A percentile compares a stretch with the other conserved stretches of the same genome.
phyloP scores from a whole-genome alignment of 768 basidiomycete genomes.

The Tubosaeta sp. region DNA sequence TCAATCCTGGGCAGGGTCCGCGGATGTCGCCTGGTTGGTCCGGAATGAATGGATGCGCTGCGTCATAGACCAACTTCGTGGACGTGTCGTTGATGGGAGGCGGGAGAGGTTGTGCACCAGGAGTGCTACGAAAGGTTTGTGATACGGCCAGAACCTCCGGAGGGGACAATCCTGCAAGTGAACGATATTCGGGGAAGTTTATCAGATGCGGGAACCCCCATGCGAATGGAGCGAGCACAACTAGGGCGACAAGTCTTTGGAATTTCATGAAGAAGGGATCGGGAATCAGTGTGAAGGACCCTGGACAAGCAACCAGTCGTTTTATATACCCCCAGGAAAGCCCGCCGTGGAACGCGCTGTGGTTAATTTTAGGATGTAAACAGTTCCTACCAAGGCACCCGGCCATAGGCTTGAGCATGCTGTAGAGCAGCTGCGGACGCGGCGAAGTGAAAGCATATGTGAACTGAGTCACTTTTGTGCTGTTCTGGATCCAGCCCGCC shows the following conservation, averaged over 20 bases:
- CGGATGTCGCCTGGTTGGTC: constrained; percentile 20
- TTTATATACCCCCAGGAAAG: background rate
- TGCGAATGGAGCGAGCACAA: constrained; percentile 3
- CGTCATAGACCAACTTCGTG: constrained; percentile 20
- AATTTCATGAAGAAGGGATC: background rate
- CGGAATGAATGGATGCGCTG: constrained; percentile 12
- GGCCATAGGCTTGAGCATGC: background rate
- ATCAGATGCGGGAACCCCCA: constrained; percentile 12
- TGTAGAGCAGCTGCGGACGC: background rate
- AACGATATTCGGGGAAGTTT: constrained; percentile 19
- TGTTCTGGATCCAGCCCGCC: background rate
- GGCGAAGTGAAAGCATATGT: background rate
- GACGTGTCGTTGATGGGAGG: constrained; percentile 22
- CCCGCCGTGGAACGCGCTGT: background rate
- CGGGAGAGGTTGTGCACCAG: constrained; percentile 22
- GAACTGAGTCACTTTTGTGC: background rate
- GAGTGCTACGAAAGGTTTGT: constrained; percentile 13
- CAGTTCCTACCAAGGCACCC: background rate
- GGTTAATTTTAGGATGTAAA: background rate
- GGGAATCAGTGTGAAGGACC: background rate
- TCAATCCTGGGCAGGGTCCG: constrained; percentile 24
- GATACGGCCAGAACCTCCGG: constrained; percentile 13
- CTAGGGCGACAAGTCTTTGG: constrained; percentile 3
- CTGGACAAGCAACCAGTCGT: too few relatives aligned
- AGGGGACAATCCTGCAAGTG: constrained; percentile 17